phyloP scores from a whole-genome alignment of 345 rosid species.

The Salix exigua region DNA sequence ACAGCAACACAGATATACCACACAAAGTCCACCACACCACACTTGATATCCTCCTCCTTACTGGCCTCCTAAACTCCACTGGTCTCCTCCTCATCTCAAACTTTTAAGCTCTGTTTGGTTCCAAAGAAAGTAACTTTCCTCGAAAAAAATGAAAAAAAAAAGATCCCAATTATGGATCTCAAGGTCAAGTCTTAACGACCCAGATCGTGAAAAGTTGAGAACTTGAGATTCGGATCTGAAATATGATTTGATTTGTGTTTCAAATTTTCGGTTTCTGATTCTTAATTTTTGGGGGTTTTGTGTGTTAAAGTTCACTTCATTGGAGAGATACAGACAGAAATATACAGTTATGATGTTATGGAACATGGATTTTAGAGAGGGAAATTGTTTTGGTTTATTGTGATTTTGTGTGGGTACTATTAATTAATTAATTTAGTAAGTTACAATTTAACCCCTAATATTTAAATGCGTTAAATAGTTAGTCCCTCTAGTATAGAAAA shows the following conservation, averaged over 20 bases:
- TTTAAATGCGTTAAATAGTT: background rate
- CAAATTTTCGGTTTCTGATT: background rate
- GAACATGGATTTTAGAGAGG: background rate
- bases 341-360: background rate
- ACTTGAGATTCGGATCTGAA: background rate
- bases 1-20: constrained; percentile 48
- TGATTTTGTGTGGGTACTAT: background rate
- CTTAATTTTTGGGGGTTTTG: background rate
- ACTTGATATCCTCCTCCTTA: constrained; percentile 57
- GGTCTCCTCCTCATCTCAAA: constrained; percentile 59
- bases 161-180: background rate
- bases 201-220: background rate
- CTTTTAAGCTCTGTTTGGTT: constrained; percentile 10
- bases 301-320: background rate
- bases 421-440: background rate
- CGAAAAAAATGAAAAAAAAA: background rate
- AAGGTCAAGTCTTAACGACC: background rate
- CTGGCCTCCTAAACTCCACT: constrained; percentile 57
- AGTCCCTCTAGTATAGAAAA: background rate
- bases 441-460: background rate
- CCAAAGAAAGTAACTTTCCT: constrained; percentile 2
- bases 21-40: constrained; percentile 66
- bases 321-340: background rate
- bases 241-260: background rate
- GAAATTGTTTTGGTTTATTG: background rate